Evolutionary conservation across 306 rosid genomes (phyloP), one percentile per base, ranked within the genome.

Genomic region (Albizia julibrissin): DNA sequence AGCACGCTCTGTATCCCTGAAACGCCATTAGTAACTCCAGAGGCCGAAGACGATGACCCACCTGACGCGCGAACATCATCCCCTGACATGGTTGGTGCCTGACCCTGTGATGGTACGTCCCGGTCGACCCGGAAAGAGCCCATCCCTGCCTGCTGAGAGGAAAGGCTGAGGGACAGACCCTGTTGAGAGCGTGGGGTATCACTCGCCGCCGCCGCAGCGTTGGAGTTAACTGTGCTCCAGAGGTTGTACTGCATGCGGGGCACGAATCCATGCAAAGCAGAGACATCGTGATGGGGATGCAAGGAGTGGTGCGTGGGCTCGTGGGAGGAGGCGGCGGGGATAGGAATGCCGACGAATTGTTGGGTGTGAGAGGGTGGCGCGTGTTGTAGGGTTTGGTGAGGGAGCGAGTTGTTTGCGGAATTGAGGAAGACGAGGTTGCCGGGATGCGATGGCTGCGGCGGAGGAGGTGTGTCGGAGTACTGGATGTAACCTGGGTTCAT

Each of bases 401-500:
- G 19, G 68, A 88, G 84, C 8, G 87, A 77, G 85, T 70, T 85
- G 76, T 86, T 86, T 13, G 91, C 69, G 0, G 94, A 76, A 69
- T 91, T 91, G 83, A 91, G 91, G 76, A 90, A 91, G 19, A 90
- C 80, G 14, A 79, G 89, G 82, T 88, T 88, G 64, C 67, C 46
- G 37, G 86, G 73, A 9, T 52, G 91, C 10, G 24, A 90, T 13
- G 27, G 86, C 6, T 72, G 89, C 2, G 49, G 90, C 1, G 86
- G 92, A 2, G 90, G 90, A 2, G 97, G 84, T 0, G 94, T 61
- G 76, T 96, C 99, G 2, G 99, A 83, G 84, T 90, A 96, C 70
- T 92, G 97, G 65, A 91, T 88, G 81, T 94, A 96, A 47, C 90
- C 87, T 4, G 97, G 99, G 80, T 96, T 96, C 99, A 94, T 96